Base-by-base conservation (phyloP, 768 basidiomycete genomes). In the Auricularia cornea region DNA sequence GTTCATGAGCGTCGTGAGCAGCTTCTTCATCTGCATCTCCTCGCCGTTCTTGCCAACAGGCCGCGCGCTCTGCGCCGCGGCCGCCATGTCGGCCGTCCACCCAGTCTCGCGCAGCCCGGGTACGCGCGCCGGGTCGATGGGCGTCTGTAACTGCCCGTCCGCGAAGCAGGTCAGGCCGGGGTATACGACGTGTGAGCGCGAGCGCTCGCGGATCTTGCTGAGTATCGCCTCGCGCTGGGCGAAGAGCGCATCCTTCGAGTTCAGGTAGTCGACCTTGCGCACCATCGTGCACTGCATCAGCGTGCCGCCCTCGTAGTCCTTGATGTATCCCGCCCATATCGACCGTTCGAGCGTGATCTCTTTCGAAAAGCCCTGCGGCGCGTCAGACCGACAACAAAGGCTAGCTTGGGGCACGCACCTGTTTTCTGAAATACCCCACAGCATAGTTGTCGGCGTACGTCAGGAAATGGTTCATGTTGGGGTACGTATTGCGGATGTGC, bases 391-490 rank as follows among this genome's bases (percentile, higher is more conserved):
- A 41, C 18, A 31, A n/a, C 28, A 31, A 8, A n/a, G 1, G 29
- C 31, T 35, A 5, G 16, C 6, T n/a, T n/a, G n/a, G 35, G 26
- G 40, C 26, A 2, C 70, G 54, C 28, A 72, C 75, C 78, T 98
- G 97, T 73, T 98, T 99, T 73, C 94, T 94, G 80, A 99, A 98
- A 76, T 98, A 99, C 3, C 97, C 96, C 41, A 98, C 94, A 20
- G 97, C 97, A 72, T 93, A 99, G 74, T 98, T 98, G 76, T 99
- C 97, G 57, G 97, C 97, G 71, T 98, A 99, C 3, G 97, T 98
- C 35, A 99, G 80, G 76, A 98, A 98, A 74, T 97, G 86, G 83
- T 89, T 86, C 85, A 98, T 92, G 48, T 83, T 83, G 0, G 93
- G 90, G 71, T 94, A 92, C 11, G 87, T 83, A 64, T 82, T 79